Conservation (phyloP, 1,139 yeast species). For the Yamadazyma friedrichii region DNA sequence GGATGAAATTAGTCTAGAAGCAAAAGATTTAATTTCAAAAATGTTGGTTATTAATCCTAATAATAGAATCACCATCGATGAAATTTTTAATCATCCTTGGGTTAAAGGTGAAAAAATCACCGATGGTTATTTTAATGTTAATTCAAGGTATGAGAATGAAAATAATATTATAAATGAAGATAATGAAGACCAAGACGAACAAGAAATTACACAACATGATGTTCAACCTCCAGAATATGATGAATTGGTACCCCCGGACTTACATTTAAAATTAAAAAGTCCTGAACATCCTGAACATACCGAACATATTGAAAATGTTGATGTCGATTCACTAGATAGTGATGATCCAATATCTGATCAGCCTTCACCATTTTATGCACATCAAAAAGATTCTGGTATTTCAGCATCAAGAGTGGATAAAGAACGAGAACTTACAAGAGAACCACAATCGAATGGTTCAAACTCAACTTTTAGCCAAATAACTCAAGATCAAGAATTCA, state of each 20-base stretch:
- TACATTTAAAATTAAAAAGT: constrained; percentile 6
- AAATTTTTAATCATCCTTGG: constrained; percentile 61
- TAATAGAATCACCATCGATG: constrained; percentile 59
- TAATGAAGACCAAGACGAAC: constrained; percentile 6
- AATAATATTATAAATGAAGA: constrained; percentile 6
- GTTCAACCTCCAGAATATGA: neutral
- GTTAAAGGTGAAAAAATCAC: constrained; percentile 17
- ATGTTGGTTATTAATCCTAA: constrained; percentile 63
- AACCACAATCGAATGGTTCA: neutral
- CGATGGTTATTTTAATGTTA: constrained; percentile 18
- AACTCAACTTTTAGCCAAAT: neutral
- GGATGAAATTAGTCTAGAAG: constrained; percentile 85
- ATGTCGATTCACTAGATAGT: constrained; percentile 7
- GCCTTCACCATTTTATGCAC: constrained; percentile 18
- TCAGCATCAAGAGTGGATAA: neutral
- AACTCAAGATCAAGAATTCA: constrained; percentile 2
- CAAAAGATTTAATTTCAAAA: constrained; percentile 61
- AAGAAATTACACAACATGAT: neutral
- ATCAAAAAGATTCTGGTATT: neutral
- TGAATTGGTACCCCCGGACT: neutral
- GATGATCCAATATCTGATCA: constrained; percentile 14
- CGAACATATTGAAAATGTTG: constrained; percentile 9
- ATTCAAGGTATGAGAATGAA: constrained; percentile 16
- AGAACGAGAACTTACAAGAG: neutral
- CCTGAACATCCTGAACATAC: constrained; percentile 4